phyloP scores from a whole-genome alignment of 148 eudicot genomes.

The Vaccinium myrtillus region DNA sequence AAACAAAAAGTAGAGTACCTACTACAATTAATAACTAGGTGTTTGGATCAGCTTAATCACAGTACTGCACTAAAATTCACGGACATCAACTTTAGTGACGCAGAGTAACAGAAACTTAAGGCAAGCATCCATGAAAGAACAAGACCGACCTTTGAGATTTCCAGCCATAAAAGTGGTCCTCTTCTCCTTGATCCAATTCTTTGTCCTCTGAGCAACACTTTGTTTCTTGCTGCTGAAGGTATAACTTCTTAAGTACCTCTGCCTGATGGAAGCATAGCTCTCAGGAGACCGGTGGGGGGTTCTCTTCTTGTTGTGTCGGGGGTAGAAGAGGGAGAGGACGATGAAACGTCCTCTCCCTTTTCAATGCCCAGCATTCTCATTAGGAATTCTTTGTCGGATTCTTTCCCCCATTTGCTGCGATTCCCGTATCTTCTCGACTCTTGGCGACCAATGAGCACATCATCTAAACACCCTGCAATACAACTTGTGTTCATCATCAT shows the following conservation, averaged over 20 bases:
- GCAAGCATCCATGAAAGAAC: neutral
- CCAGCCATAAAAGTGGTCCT: neutral
- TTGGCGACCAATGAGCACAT: neutral
- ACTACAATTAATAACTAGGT: neutral
- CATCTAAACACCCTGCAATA: slow-evolving; percentile 3
- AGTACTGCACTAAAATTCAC: neutral
- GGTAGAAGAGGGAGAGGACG: neutral
- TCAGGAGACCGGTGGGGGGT: neutral
- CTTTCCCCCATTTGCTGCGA: neutral
- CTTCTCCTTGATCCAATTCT: slow-evolving; percentile 4
- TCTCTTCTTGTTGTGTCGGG: neutral
- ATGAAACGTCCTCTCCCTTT: neutral
- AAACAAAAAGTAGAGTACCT: neutral
- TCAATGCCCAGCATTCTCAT: neutral
- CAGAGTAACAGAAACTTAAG: neutral
- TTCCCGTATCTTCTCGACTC: neutral
- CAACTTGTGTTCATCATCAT: neutral
- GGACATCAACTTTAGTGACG: neutral
- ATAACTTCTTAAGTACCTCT: neutral
- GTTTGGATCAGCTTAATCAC: neutral
- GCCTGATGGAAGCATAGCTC: neutral
- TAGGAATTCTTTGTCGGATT: neutral
- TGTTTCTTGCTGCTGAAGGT: neutral
- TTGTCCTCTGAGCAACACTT: neutral
- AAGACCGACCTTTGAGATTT: neutral